These are phyloP conservation scores for Amylostereum chailletii DNA, from an alignment of 1,284 basidiomycete species.

Conservation along the genomic window DNA sequence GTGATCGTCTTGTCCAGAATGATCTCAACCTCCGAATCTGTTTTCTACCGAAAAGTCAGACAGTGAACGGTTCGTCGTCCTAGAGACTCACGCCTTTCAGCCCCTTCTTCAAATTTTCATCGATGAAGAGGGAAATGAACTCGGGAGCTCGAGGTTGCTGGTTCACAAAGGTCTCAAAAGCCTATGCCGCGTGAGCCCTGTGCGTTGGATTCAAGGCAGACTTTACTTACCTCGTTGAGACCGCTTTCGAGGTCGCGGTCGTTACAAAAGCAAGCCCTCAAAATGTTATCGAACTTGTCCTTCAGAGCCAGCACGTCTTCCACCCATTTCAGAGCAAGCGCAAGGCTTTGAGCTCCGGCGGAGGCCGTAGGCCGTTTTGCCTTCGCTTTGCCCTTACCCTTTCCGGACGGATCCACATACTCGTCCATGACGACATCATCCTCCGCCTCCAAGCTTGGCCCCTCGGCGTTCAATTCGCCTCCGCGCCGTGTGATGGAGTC, in stretches of 20 bases:
- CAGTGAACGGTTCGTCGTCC: background rate
- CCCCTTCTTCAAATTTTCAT: slow-evolving; percentile 94
- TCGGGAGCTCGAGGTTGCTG: slow-evolving; percentile 84
- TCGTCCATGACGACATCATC: slow-evolving; percentile 27
- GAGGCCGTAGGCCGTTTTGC: slow-evolving; percentile 29
- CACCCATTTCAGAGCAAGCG: slow-evolving; percentile 85
- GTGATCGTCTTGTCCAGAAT: slow-evolving; percentile 93
- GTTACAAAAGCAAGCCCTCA: slow-evolving; percentile 62
- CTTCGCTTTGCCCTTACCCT: slow-evolving; percentile 55
- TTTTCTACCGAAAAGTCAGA: slow-evolving; percentile 56
- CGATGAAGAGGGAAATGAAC: slow-evolving; percentile 95
- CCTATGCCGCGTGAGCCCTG: slow-evolving; percentile 35
- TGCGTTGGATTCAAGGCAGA: background rate
- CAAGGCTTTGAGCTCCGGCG: slow-evolving; percentile 35
- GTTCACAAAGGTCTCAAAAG: slow-evolving; percentile 92
- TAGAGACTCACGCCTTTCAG: slow-evolving; percentile 74
- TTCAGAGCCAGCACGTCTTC: slow-evolving; percentile 88
- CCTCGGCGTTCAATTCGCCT: slow-evolving; percentile 62
- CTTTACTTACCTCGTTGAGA: slow-evolving; percentile 69
- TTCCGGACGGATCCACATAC: slow-evolving; percentile 27
- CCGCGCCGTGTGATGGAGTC: slow-evolving; percentile 74
- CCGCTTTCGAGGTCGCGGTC: slow-evolving; percentile 80
- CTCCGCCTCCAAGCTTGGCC: slow-evolving; percentile 25
- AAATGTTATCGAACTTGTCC: slow-evolving; percentile 80
- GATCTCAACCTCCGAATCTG: slow-evolving; percentile 83